phyloP scores from a whole-genome alignment of 1,284 basidiomycete genomes.

The Stereum hirsutum region DNA sequence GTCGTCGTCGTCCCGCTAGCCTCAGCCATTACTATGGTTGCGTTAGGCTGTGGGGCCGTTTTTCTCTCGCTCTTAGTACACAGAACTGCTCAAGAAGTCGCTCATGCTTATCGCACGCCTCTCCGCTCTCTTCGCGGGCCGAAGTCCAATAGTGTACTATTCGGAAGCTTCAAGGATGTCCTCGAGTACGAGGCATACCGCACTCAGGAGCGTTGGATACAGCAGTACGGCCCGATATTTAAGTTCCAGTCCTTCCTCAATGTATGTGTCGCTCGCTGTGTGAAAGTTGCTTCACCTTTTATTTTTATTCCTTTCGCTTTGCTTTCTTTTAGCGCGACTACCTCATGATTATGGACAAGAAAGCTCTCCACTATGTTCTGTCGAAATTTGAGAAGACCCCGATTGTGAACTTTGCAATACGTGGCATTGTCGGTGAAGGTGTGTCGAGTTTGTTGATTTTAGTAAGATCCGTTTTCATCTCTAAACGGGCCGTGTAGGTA shows the following conservation, averaged over 20 bases:
- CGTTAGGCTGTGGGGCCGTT: too few species aligned
- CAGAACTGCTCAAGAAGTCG: too few species aligned
- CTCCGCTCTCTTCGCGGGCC: slow-evolving; percentile 1
- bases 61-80: too few species aligned
- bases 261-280: neutral
- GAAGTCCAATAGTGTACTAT: neutral
- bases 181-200: neutral
- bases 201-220: neutral
- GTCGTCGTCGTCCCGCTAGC: too few species aligned
- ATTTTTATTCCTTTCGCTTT: neutral
- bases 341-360: slow-evolving; percentile 2
- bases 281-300: neutral
- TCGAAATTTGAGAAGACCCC: slow-evolving; percentile 1
- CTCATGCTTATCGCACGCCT: too few species aligned
- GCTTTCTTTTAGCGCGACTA: neutral
- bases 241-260: neutral
- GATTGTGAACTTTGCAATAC: neutral
- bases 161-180: neutral
- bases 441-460: too few species aligned
- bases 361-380: slow-evolving; percentile 3
- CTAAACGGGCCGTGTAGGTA: too few species aligned
- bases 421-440: slow-evolving; percentile 4
- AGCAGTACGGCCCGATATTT: slow-evolving; percentile 2
- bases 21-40: too few species aligned
- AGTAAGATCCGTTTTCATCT: too few species aligned